These are phyloP conservation scores for Thelonectria blattea DNA, from an alignment of 2,329 filamentous ascomycete genomes.

Conservation along the genomic window DNA sequence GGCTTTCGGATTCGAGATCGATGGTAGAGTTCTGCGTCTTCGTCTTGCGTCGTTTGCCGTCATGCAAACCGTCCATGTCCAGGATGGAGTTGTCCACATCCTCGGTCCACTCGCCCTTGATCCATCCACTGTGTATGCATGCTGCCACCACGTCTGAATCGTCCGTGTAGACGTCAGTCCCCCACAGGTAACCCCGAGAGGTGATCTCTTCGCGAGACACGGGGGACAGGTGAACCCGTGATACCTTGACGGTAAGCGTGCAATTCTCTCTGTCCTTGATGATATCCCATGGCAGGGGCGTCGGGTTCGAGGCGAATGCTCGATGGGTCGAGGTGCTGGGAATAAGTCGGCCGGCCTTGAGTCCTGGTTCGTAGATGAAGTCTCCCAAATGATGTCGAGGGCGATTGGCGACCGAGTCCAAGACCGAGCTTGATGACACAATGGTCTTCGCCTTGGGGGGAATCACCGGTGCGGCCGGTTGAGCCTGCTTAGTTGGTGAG, in stretches of 20 bases:
- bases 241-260: constrained; percentile 86
- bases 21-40: constrained; percentile 40
- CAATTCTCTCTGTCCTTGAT: constrained; percentile 83
- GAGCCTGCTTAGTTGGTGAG: constrained; percentile 30
- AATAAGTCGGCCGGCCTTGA: constrained; percentile 60
- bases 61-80: constrained; percentile 51
- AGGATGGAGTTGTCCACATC: constrained; percentile 76
- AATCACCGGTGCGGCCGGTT: constrained; percentile 39
- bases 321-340: constrained; percentile 48
- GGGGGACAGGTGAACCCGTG: constrained; percentile 75
- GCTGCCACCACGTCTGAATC: constrained; percentile 93
- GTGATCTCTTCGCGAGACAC: constrained; percentile 83
- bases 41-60: constrained; percentile 42
- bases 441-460: constrained; percentile 68
- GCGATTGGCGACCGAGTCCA: constrained; percentile 72
- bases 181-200: constrained; percentile 81
- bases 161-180: constrained; percentile 92
- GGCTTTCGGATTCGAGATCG: constrained; percentile 48
- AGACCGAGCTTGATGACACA: constrained; percentile 71
- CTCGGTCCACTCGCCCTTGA: constrained; percentile 85
- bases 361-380: constrained; percentile 75
- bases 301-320: constrained; percentile 63
- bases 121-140: constrained; percentile 91
- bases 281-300: constrained; percentile 75
- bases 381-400: constrained; percentile 85